Base-by-base conservation (phyloP, 164 flowering plant species). In the Santalum album region DNA sequence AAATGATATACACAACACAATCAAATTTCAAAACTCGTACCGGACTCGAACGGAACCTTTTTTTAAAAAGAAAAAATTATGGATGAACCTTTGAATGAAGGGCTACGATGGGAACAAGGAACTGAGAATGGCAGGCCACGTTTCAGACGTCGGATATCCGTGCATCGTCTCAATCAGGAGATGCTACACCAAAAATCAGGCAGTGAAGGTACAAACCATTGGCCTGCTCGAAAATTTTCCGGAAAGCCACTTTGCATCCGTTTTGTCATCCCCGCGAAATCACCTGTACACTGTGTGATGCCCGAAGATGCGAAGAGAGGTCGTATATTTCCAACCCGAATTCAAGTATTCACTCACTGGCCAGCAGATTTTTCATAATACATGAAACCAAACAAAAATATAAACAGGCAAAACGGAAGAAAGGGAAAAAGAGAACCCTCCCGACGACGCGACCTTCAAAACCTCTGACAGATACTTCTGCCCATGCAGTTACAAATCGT, bases 401-500 rank as follows among this genome's bases (percentile, higher is more conserved):
- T 7, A n/a, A 25, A 2, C 20, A 2, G 36, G 34, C 57, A 42
- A 21, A 44, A 64, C n/a, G 49, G 51, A 46, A 43, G n/a, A 25
- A 2, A 24, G 4, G 36, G 34, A 59, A 42, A 21, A 44, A 64
- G n/a, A 52, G 51, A 46, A 43, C 61, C 53, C 65, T 34, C 59
- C 62, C 49, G 48, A 59, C 48, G 57, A 44, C 29, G 49, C 47
- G 26, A 62, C 64, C 62, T 16, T 57, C 58, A 35, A 44, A 25
- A 51, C 62, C 67, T 57, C 56, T 55, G 35, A 57, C 1, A 26
- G 46, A 15, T 35, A 51, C 56, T 46, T 46, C 18, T 35, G 73
- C 70, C n/a, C n/a, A n/a, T n/a, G n/a, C n/a, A 58, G 58, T 59
- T 62, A 55, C 65, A 68, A 59, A 53, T 75, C 59, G 69, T 70